Evolutionary conservation across 2,329 filamentous ascomycete species (phyloP).

Genomic region (Colletotrichum cuscutae): DNA sequence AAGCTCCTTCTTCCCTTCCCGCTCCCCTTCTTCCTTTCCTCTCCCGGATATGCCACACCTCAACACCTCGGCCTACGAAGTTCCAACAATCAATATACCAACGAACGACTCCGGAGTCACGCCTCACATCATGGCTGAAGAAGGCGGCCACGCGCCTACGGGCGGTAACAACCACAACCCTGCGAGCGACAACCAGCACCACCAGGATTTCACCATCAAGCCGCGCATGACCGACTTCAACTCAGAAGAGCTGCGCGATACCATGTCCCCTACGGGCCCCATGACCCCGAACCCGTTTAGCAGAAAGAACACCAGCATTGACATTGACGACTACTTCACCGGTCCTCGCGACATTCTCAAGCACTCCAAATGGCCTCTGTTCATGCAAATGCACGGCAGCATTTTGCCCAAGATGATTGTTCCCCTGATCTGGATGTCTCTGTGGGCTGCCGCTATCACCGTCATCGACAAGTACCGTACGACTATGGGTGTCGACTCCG

Average conservation of each 20-base stretch:
- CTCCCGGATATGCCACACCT: slow-evolving; percentile 19
- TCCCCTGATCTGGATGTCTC: slow-evolving; percentile 69
- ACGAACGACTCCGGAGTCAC: slow-evolving; percentile 8
- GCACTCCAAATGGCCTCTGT: slow-evolving; percentile 81
- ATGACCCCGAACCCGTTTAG: slow-evolving; percentile 44
- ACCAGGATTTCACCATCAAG: slow-evolving; percentile 18
- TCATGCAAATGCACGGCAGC: slow-evolving; percentile 80
- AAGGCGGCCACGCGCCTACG: slow-evolving; percentile 20
- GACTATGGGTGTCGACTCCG: slow-evolving; percentile 50
- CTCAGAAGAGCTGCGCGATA: slow-evolving; percentile 37
- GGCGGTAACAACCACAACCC: slow-evolving; percentile 13
- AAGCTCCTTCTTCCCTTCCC: neutral
- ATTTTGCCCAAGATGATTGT: slow-evolving; percentile 80
- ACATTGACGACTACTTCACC: slow-evolving; percentile 71
- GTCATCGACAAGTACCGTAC: slow-evolving; percentile 59
- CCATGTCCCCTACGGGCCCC: slow-evolving; percentile 45
- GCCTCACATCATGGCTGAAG: slow-evolving; percentile 26
- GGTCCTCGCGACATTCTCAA: slow-evolving; percentile 76
- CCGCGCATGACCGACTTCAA: slow-evolving; percentile 24
- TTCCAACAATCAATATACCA: slow-evolving; percentile 23
- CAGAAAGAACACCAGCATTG: slow-evolving; percentile 49
- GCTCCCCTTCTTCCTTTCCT: neutral
- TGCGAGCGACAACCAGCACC: slow-evolving; percentile 14
- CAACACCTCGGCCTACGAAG: slow-evolving; percentile 1
- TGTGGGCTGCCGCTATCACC: slow-evolving; percentile 75